Percentiles rank a stretch among this genome's conserved stretches.
Evolutionary conservation across 2,329 filamentous ascomycete genomes (phyloP).

Genomic region (Penicillium rolfsii): DNA sequence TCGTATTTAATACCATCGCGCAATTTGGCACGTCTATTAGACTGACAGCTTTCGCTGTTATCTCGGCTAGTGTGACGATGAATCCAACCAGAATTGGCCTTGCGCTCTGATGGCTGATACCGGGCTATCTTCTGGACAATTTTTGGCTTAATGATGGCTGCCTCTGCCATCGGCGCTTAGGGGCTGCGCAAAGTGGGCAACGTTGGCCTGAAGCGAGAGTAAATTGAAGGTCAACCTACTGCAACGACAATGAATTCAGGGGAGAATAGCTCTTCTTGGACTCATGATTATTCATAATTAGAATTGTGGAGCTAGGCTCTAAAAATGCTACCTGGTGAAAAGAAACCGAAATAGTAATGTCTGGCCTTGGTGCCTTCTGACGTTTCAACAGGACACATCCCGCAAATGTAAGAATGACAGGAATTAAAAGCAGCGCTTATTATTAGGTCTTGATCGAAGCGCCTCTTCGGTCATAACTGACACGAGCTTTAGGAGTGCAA

Average conservation of each 20-base stretch:
- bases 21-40: slow-evolving; percentile 61
- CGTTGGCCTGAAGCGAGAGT: slow-evolving; percentile 54
- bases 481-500: neutral
- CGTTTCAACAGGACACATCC: neutral
- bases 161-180: slow-evolving; percentile 44
- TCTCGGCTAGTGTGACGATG: slow-evolving; percentile 49
- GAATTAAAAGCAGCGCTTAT: neutral
- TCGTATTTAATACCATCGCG: slow-evolving; percentile 62
- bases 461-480: neutral
- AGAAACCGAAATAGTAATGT: neutral
- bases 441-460: neutral
- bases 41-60: slow-evolving; percentile 55
- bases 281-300: neutral
- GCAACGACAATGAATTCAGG: neutral
- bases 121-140: slow-evolving; percentile 58
- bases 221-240: neutral
- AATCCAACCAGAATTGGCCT: slow-evolving; percentile 28
- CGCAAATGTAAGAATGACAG: too few relatives aligned
- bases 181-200: slow-evolving; percentile 54
- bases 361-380: neutral
- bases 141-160: slow-evolving; percentile 51
- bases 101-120: slow-evolving; percentile 55
- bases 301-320: neutral
- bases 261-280: neutral
- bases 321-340: neutral